These are phyloP conservation scores for Carex cristatella DNA, from an alignment of 176 grass and related monocot species.

Conservation along the genomic window DNA sequence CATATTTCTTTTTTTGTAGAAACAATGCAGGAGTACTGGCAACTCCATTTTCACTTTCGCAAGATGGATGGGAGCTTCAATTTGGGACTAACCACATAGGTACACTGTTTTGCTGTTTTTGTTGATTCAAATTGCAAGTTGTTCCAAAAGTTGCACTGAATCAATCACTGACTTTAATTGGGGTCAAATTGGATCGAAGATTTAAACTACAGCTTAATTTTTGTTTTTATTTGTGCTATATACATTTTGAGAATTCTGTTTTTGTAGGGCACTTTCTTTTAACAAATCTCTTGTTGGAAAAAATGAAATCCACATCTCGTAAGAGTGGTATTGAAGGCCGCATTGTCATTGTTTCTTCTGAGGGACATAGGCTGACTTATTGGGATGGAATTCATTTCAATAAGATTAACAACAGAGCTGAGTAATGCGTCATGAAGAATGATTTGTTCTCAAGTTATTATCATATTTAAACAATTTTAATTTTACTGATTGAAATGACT, in stretches of 20 bases:
- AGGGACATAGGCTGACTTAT: slow-evolving; percentile 62
- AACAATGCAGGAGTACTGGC: slow-evolving; percentile 95
- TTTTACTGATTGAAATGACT: not conserved
- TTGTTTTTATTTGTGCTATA: not conserved
- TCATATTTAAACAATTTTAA: not conserved
- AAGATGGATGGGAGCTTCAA: slow-evolving; percentile 92
- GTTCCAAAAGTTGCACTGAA: not conserved
- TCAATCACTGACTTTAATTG: not conserved
- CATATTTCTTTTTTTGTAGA: slow-evolving; percentile 23
- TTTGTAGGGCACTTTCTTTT: slow-evolving; percentile 83
- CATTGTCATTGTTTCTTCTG: slow-evolving; percentile 80
- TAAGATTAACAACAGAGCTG: slow-evolving; percentile 56
- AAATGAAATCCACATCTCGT: slow-evolving; percentile 60
- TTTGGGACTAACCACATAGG: slow-evolving; percentile 95
- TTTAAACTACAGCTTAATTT: not conserved
- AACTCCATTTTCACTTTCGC: slow-evolving; percentile 65
- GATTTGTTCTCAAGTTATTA: not conserved
- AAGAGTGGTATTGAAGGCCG: slow-evolving; percentile 69
- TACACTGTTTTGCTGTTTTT: slow-evolving; percentile 18
- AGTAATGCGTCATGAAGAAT: slow-evolving; percentile 30
- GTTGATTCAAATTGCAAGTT: not conserved
- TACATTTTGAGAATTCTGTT: not conserved
- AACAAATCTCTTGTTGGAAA: slow-evolving; percentile 77
- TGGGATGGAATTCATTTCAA: slow-evolving; percentile 63
- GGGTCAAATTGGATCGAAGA: not conserved